These are phyloP conservation scores for Rhododendron simsii DNA, from an alignment of 148 eudicot species.

Conservation along the genomic window DNA sequence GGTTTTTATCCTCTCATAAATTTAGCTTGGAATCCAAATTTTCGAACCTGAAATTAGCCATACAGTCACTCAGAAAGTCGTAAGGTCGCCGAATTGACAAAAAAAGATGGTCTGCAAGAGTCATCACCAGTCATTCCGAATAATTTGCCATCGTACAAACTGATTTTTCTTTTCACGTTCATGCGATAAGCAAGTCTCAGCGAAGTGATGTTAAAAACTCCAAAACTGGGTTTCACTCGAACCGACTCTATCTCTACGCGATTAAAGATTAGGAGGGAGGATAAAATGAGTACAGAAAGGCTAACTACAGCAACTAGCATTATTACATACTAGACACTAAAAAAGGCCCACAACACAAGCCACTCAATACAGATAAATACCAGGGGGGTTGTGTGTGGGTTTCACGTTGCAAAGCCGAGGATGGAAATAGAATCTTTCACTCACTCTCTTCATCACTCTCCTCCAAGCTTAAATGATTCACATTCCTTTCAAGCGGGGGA, in stretches of 20 bases:
- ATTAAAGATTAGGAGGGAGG: background rate
- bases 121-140: too few species aligned
- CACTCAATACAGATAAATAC: background rate
- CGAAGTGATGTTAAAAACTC: background rate
- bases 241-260: background rate
- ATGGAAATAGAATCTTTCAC: background rate
- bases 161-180: too few species aligned
- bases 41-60: too few species aligned
- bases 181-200: too few species aligned
- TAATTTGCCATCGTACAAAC: too few species aligned
- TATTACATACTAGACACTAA: too few species aligned
- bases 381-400: too few species aligned
- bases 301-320: background rate
- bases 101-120: too few species aligned
- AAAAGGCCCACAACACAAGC: background rate
- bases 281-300: background rate
- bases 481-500: conserved; percentile 81
- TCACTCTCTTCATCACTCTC: conserved; percentile 68
- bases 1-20: too few species aligned
- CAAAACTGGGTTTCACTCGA: background rate
- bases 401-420: background rate
- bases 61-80: too few species aligned
- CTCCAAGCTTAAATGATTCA: conserved; percentile 65
- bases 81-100: too few species aligned
- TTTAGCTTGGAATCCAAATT: too few species aligned